Evolutionary conservation across 1,139 yeast species (phyloP).

Genomic region (Yamadazyma songkhlaensis): DNA sequence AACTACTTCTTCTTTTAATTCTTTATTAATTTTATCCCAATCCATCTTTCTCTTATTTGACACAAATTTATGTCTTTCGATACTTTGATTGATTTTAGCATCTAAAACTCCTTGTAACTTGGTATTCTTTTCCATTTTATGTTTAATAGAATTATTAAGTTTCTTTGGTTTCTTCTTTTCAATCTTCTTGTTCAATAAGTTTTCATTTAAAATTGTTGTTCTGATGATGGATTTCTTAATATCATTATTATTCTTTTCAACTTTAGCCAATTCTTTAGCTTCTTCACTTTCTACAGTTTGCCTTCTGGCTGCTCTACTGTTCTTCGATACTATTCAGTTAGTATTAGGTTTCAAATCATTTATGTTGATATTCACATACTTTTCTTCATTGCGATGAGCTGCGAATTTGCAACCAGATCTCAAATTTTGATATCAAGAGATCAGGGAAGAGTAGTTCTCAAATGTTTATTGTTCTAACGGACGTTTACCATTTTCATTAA

Average conservation of each 20-base stretch:
- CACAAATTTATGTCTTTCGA: slow-evolving; percentile 59
- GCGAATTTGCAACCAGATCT: slow-evolving; percentile 1
- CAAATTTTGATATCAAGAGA: neutral
- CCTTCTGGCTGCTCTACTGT: slow-evolving; percentile 76
- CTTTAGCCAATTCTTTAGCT: slow-evolving; percentile 44
- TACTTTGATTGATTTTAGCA: slow-evolving; percentile 62
- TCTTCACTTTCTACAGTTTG: slow-evolving; percentile 43
- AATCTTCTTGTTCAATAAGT: slow-evolving; percentile 54
- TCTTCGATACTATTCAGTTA: slow-evolving; percentile 50
- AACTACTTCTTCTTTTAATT: slow-evolving; percentile 5
- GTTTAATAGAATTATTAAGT: slow-evolving; percentile 34
- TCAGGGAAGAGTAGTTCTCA: slow-evolving; percentile 1
- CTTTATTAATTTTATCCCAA: slow-evolving; percentile 64
- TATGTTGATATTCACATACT: slow-evolving; percentile 18
- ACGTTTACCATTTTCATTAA: slow-evolving; percentile 30
- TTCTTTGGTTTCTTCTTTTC: slow-evolving; percentile 35
- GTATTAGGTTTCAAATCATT: neutral
- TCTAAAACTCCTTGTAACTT: slow-evolving; percentile 55
- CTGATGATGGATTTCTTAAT: slow-evolving; percentile 63
- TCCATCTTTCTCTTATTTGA: slow-evolving; percentile 64
- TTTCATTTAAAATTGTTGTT: slow-evolving; percentile 67
- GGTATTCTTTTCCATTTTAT: slow-evolving; percentile 45
- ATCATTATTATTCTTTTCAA: slow-evolving; percentile 61
- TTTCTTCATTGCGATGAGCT: slow-evolving; percentile 23
- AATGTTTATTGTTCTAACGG: slow-evolving; percentile 12